Evolutionary conservation across 2,329 filamentous ascomycete species (phyloP).

Genomic region (Nothomitra cinnamomea): DNA sequence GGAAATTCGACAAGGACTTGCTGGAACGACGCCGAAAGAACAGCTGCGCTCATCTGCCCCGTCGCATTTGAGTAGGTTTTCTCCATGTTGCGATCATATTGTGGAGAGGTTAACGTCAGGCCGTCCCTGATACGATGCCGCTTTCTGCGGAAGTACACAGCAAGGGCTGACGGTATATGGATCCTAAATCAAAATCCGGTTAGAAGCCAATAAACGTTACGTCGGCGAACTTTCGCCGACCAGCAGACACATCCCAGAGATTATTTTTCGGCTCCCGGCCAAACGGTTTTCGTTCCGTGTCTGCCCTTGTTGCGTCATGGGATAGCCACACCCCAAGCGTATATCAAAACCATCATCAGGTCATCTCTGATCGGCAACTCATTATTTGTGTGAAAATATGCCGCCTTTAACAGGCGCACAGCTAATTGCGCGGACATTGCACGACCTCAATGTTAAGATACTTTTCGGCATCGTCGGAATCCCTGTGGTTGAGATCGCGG

Average conservation of each 20-base stretch:
- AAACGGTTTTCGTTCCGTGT: too few relatives aligned
- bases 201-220: too few relatives aligned
- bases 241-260: too few relatives aligned
- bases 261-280: too few relatives aligned
- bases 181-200: too few relatives aligned
- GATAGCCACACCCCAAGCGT: too few relatives aligned
- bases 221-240: too few relatives aligned
- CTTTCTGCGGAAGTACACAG: too few relatives aligned
- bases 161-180: too few relatives aligned
- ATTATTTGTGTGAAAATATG: constrained; percentile 10
- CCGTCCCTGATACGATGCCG: too few relatives aligned
- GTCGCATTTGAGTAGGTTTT: background rate
- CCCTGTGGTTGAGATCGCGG: constrained; percentile 38
- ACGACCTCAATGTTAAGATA: constrained; percentile 30
- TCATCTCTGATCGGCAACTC: background rate
- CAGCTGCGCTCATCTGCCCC: background rate
- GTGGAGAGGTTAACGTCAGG: background rate
- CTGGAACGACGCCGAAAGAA: background rate
- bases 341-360: too few relatives aligned
- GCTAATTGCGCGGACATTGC: constrained; percentile 31
- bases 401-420: constrained; percentile 23
- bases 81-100: background rate
- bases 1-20: background rate
- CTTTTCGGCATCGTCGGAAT: constrained; percentile 38
- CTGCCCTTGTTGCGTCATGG: too few relatives aligned